Percentiles rank a stretch among this genome's conserved stretches.
These are phyloP conservation scores for Reutealis trisperma DNA, from an alignment of 345 rosid genomes.

Conservation along the genomic window DNA sequence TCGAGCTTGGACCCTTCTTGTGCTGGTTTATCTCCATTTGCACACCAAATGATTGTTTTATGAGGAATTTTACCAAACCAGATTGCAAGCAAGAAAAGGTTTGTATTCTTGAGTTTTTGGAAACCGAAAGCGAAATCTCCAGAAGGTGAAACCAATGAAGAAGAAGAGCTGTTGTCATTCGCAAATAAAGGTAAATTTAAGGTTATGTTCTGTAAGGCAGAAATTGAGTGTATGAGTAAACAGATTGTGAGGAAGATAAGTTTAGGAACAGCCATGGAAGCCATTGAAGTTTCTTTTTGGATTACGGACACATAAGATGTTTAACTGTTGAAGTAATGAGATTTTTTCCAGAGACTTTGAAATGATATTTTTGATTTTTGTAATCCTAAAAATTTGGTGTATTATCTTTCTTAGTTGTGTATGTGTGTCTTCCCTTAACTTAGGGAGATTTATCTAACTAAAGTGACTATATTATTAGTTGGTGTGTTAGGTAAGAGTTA, in stretches of 20 bases:
- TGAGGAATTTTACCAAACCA: constrained; percentile 38
- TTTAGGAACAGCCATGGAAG: neutral
- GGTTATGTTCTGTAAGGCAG: neutral
- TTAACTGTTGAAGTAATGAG: too few species aligned
- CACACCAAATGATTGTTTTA: constrained; percentile 33
- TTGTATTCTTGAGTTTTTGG: constrained; percentile 17
- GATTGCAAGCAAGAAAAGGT: constrained; percentile 33
- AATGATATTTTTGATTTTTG: too few species aligned
- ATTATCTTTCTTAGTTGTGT: too few species aligned
- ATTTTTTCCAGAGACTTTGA: too few species aligned
- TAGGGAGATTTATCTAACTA: too few species aligned
- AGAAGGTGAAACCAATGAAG: constrained; percentile 27
- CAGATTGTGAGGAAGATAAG: neutral
- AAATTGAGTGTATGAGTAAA: neutral
- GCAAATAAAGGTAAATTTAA: neutral
- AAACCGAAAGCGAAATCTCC: constrained; percentile 36
- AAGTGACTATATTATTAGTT: too few species aligned
- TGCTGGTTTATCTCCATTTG: constrained; percentile 21
- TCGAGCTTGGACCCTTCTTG: constrained; percentile 32
- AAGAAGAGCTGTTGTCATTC: constrained; percentile 7
- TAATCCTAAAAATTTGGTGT: too few species aligned
- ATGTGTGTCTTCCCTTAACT: too few species aligned
- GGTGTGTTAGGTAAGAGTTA: too few species aligned
- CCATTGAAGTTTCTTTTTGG: neutral
- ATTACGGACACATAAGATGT: neutral